phyloP scores from a whole-genome alignment of 1,284 basidiomycete species.

The Malassezia sp. region DNA sequence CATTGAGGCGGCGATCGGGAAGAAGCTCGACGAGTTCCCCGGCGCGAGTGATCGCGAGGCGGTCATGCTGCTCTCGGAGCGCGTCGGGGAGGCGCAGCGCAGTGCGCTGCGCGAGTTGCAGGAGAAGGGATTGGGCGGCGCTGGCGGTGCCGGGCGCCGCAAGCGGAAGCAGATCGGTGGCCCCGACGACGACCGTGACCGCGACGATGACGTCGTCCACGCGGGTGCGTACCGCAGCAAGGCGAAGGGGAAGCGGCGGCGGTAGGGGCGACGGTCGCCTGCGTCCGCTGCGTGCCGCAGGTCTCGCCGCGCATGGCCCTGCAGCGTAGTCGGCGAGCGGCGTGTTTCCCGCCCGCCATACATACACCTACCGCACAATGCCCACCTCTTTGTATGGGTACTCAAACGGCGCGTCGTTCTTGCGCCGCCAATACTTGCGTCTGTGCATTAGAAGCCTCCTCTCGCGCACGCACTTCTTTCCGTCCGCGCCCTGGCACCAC shows the following conservation, averaged over 20 bases:
- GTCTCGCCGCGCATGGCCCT: no score
- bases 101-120: conserved; percentile 62
- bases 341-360: no score
- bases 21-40: conserved; percentile 83
- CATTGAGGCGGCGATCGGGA: conserved; percentile 67
- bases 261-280: no score
- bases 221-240: conserved; percentile 18
- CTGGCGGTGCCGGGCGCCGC: conserved; percentile 32
- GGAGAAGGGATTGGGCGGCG: conserved; percentile 34
- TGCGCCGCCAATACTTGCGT: conserved; percentile 44
- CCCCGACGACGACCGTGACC: conserved; percentile 39
- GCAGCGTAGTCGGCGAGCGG: no score
- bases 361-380: not conserved
- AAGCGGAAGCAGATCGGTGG: conserved; percentile 23
- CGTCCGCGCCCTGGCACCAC: conserved; percentile 57
- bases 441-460: conserved; percentile 7
- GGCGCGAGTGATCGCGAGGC: conserved; percentile 69
- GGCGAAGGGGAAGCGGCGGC: conserved; percentile 7
- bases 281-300: no score
- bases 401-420: conserved; percentile 38
- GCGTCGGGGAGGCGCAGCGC: conserved; percentile 77
- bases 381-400: conserved; percentile 46
- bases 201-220: conserved; percentile 41
- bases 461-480: conserved; percentile 67
- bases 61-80: conserved; percentile 72